Percentiles rank a stretch among this genome's conserved stretches.
These are phyloP conservation scores for Logfia minima DNA, from an alignment of 129 eudicot genomes.

Conservation along the genomic window DNA sequence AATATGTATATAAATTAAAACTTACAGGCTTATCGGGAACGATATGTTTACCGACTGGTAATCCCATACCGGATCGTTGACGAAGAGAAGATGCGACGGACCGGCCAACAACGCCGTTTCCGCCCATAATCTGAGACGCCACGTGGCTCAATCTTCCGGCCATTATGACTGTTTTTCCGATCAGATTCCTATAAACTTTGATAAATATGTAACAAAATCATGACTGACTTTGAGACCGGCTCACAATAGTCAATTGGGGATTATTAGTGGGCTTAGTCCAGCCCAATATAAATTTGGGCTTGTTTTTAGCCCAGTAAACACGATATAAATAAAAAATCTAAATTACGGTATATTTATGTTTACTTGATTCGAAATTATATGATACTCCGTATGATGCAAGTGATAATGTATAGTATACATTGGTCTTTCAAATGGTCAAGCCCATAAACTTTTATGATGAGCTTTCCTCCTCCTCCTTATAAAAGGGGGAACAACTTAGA, in stretches of 20 bases:
- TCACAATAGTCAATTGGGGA: background rate
- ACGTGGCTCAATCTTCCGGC: constrained; percentile 79
- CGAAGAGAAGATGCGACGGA: constrained; percentile 75
- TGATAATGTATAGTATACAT: too few relatives aligned
- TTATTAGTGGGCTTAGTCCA: background rate
- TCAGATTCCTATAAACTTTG: constrained; percentile 19
- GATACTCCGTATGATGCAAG: too few relatives aligned
- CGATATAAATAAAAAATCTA: too few relatives aligned
- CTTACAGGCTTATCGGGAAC: constrained; percentile 86
- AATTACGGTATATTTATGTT: too few relatives aligned
- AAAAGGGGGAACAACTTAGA: too few relatives aligned
- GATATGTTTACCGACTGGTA: constrained; percentile 95
- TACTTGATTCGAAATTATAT: too few relatives aligned
- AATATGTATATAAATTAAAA: background rate
- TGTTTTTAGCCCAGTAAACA: too few relatives aligned
- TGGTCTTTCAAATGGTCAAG: too few relatives aligned
- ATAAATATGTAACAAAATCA: background rate
- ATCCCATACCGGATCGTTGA: constrained; percentile 95
- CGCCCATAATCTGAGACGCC: constrained; percentile 72
- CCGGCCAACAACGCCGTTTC: constrained; percentile 79
- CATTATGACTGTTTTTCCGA: constrained; percentile 46
- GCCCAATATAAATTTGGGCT: background rate
- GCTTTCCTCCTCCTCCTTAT: too few relatives aligned
- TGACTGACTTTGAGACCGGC: constrained; percentile 26
- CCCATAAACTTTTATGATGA: too few relatives aligned